Base-by-base conservation (phyloP, 176 grass and related monocot species). In the Tillandsia leiboldiana region DNA sequence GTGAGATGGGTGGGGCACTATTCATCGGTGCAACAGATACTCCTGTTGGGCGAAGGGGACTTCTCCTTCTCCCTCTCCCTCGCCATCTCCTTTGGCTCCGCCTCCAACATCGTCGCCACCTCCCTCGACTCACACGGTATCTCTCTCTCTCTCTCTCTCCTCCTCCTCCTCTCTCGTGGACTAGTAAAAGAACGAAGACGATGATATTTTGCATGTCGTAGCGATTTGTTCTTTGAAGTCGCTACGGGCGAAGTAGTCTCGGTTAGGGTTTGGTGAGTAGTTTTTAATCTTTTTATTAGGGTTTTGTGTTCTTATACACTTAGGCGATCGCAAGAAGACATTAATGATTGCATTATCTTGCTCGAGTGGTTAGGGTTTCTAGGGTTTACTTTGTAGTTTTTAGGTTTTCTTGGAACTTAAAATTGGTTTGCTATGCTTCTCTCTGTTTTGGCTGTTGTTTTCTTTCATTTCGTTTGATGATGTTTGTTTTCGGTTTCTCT, bases 61-160 rank as follows among this genome's bases (percentile, higher is more conserved):
- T 75, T 90, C 13, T 90, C 83, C 27, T 90, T 90, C 74, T 80
- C 87, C 1, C 77, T 80, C 70, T 58, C 83, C 23, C 83, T 90
- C 7, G 80, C 87, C 70, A 65, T n/a, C 12, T 76, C 59, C 15
- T 90, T 90, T 23, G 76, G 77, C 79, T 90, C 87, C 62, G 79
- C 79, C 24, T 52, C 74, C 2, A 80, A 90, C 22, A 51, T 90
- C 73, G 78, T 85, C 18, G 87, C 83, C 11, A 90, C 83, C 1
- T 90, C 87, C 11, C 48, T 78, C 8, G 83, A 90, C 71, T 72
- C 77, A 20, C 63, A 77, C 2, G 87, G 87, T 86, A 68, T 26
- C 49, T 65, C 65, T 20, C 26, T 70, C 14, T 13, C 8, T 29
- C 11, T 67, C 51, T 51, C 11, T 20, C 20, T 20, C 20, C 20